These are phyloP conservation scores for Pisolithus sp. DNA, from an alignment of 768 basidiomycete species.

Conservation along the genomic window DNA sequence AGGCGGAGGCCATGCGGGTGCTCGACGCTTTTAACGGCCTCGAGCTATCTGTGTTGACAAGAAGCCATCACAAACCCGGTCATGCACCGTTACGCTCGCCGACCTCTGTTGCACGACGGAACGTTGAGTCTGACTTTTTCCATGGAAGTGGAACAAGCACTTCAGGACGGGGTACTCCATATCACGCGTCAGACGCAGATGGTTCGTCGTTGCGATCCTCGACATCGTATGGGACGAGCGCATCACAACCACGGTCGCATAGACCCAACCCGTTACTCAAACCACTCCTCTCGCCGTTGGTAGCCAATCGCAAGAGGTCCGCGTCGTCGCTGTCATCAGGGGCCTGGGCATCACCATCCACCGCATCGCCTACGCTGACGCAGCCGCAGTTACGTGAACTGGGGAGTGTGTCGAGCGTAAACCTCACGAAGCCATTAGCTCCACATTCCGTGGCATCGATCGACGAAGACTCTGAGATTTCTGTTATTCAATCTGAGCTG, in stretches of 20 bases:
- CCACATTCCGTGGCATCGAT: constrained; percentile 11
- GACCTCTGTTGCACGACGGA: constrained; percentile 21
- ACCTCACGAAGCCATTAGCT: constrained; percentile 40
- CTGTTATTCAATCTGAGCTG: constrained; percentile 50
- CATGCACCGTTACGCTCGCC: constrained; percentile 21
- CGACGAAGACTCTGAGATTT: constrained; percentile 33
- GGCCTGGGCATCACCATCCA: constrained; percentile 31
- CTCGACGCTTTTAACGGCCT: constrained; percentile 78
- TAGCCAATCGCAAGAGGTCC: constrained; percentile 50
- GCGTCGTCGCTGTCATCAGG: constrained; percentile 55
- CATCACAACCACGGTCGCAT: constrained; percentile 42
- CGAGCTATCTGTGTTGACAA: constrained; percentile 61
- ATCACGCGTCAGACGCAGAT: constrained; percentile 38
- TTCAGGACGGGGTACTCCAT: constrained; percentile 26
- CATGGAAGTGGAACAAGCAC: constrained; percentile 17
- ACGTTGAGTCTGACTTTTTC: constrained; percentile 23
- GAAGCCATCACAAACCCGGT: constrained; percentile 20
- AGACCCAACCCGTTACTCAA: constrained; percentile 34
- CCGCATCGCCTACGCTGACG: constrained; percentile 23
- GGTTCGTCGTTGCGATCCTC: constrained; percentile 47
- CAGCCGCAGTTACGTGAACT: constrained; percentile 26
- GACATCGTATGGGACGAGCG: constrained; percentile 43
- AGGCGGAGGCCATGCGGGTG: constrained; percentile 62
- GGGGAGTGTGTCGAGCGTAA: constrained; percentile 40
- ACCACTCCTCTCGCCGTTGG: constrained; percentile 20